A percentile compares a stretch with the other conserved stretches of the same genome.
Conservation (phyloP, 2,329 filamentous ascomycete species). For the Aureobasidium pullulans region DNA sequence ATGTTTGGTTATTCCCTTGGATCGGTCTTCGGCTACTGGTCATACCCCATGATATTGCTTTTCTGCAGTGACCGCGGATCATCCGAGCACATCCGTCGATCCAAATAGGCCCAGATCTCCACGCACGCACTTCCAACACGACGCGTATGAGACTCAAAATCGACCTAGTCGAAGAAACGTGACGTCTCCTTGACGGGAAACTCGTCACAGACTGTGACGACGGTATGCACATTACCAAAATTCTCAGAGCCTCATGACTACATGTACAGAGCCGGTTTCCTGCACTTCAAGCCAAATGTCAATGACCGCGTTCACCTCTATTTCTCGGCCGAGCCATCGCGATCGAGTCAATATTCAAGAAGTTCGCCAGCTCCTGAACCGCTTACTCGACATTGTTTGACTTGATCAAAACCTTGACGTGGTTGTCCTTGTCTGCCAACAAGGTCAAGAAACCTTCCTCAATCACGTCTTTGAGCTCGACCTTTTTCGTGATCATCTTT, state of each 20-base stretch:
- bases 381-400: neutral
- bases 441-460: slow-evolving; percentile 41
- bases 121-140: neutral
- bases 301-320: neutral
- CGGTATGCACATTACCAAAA: neutral
- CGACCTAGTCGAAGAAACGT: neutral
- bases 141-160: neutral
- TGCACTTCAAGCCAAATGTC: no score
- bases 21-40: neutral
- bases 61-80: neutral
- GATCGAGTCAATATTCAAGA: neutral
- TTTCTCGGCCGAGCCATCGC: neutral
- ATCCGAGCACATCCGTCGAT: neutral
- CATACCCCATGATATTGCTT: slow-evolving; percentile 3
- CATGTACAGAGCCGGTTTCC: neutral
- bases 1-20: neutral
- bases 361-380: neutral
- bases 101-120: neutral
- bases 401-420: slow-evolving; percentile 41
- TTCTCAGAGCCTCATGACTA: slow-evolving; percentile 5
- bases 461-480: slow-evolving; percentile 39
- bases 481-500: slow-evolving; percentile 44
- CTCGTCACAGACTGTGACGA: neutral
- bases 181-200: neutral
- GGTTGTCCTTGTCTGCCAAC: slow-evolving; percentile 43